These are phyloP conservation scores for Neurospora sp. DNA, from an alignment of 495 filamentous ascomycete species.

Conservation along the genomic window DNA sequence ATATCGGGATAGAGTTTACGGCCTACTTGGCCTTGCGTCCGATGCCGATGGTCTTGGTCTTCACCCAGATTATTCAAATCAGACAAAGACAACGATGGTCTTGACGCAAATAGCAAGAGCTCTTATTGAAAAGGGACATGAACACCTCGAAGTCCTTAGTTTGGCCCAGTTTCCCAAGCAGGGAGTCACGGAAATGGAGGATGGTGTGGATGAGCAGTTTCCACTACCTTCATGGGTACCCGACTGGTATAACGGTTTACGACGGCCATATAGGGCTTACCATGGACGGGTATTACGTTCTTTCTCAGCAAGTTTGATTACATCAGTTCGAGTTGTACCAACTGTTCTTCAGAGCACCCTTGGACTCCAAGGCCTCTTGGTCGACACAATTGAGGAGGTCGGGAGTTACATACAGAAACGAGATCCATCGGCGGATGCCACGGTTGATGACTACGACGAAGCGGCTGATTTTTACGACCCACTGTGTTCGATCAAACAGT, in stretches of 20 bases:
- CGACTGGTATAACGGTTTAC: background rate
- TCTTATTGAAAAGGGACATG: background rate
- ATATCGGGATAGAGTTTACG: background rate
- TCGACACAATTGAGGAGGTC: background rate
- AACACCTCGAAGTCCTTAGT: background rate
- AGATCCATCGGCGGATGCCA: background rate
- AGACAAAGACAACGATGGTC: background rate
- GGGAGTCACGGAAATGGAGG: background rate
- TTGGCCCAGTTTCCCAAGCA: background rate
- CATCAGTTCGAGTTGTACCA: background rate
- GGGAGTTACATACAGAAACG: background rate
- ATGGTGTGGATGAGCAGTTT: background rate
- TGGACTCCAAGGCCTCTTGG: background rate
- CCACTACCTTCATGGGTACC: background rate
- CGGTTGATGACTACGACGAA: fast-evolving
- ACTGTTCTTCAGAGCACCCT: background rate
- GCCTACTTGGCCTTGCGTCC: background rate
- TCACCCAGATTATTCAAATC: background rate
- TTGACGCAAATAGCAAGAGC: background rate
- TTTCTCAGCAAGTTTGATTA: background rate
- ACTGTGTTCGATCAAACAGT: background rate
- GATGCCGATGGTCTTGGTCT: background rate
- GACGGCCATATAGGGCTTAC: background rate
- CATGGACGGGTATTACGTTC: background rate
- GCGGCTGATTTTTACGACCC: fast-evolving